phyloP scores from a whole-genome alignment of 1,139 yeast species.

The Hanseniaspora gamundiae region DNA sequence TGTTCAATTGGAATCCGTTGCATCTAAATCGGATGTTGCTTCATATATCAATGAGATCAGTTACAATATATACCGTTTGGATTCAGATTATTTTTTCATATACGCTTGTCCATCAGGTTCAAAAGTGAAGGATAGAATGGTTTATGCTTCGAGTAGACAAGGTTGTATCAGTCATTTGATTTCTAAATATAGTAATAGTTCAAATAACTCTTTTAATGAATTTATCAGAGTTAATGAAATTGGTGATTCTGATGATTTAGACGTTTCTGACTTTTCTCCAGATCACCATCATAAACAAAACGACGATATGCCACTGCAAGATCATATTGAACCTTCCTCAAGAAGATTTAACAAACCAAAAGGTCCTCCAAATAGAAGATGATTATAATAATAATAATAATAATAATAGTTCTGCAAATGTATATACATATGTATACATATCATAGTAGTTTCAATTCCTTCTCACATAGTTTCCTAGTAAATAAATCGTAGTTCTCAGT shows the following conservation, averaged over 20 bases:
- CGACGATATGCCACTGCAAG: too few species aligned
- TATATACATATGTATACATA: background rate
- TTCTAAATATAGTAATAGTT: conserved; percentile 18
- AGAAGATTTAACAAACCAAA: conserved; percentile 40
- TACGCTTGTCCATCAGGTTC: conserved; percentile 89
- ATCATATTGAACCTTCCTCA: conserved; percentile 12
- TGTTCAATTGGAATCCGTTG: background rate
- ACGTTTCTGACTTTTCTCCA: conserved; percentile 26
- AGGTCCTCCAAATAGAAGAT: conserved; percentile 34
- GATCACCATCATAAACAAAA: conserved; percentile 13
- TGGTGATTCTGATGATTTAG: conserved; percentile 59
- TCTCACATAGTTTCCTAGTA: background rate
- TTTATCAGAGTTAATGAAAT: conserved; percentile 43
- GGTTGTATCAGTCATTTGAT: conserved; percentile 47
- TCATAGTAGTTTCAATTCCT: background rate
- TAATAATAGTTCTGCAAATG: background rate
- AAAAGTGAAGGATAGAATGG: conserved; percentile 82
- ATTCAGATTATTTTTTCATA: conserved; percentile 34
- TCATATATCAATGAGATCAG: background rate
- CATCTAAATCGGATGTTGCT: background rate
- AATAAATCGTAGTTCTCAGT: conserved; percentile 12
- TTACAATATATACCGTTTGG: conserved; percentile 13
- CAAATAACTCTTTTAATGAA: too few species aligned
- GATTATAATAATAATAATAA: background rate
- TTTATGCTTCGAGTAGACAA: conserved; percentile 74